phyloP scores from a whole-genome alignment of 148 eudicot species.

The Rhododendron ferrugineum region DNA sequence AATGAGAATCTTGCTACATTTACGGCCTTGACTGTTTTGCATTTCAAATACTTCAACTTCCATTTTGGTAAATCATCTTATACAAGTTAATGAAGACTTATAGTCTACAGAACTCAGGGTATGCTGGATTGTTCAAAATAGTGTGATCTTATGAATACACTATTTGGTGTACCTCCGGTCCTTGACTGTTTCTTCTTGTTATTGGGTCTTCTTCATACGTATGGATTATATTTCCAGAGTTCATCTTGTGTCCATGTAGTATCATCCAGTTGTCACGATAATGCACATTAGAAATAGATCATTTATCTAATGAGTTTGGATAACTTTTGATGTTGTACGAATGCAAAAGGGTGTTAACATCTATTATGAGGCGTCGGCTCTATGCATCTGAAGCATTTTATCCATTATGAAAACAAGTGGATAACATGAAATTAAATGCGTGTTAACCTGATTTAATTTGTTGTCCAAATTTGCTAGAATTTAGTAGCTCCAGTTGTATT shows the following conservation, averaged over 20 bases:
- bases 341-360: too few relatives aligned
- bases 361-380: too few relatives aligned
- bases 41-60: not conserved
- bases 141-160: not conserved
- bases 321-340: not conserved
- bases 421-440: too few relatives aligned
- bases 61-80: not conserved
- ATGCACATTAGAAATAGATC: not conserved
- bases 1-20: not conserved
- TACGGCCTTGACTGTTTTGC: not conserved
- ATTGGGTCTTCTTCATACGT: not conserved
- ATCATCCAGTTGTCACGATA: not conserved
- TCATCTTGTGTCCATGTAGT: not conserved
- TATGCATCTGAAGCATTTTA: too few relatives aligned
- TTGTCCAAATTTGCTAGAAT: too few relatives aligned
- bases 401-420: too few relatives aligned
- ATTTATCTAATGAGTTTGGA: not conserved
- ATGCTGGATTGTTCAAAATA: not conserved
- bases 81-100: not conserved
- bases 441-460: too few relatives aligned
- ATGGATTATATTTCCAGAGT: not conserved
- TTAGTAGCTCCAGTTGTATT: too few relatives aligned
- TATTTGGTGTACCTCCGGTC: not conserved
- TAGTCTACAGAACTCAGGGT: not conserved
- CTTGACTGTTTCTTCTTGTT: not conserved